Base-by-base conservation (phyloP, 495 filamentous ascomycete genomes). In the Aspergillus funiculosus region DNA sequence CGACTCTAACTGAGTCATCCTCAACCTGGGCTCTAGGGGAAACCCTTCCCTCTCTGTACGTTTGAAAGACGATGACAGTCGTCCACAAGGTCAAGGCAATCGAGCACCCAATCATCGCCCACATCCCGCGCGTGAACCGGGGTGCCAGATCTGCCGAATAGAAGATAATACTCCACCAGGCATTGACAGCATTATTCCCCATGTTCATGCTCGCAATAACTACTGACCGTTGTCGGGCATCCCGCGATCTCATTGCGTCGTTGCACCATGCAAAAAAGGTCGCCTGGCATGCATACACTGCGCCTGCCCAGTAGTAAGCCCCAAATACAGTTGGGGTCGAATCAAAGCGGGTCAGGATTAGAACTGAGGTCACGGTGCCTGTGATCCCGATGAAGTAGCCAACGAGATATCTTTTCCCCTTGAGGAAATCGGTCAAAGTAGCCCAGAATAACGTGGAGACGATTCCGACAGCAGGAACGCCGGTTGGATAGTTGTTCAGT, bases 151-250 rank as follows among this genome's bases (percentile, higher is more conserved):
- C 59, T 4, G 78, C 77, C 1, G 71, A 72, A 48, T 83, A 85
- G 56, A 85, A 83, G 11, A 85, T 39, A 19, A 85, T 74, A 35
- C 69, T 76, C 81, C 81, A 85, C 74, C 74, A 81, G 1, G 74
- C 72, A 46, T 77, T 74, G 2, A 81, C 60, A 2, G 73, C 73
- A 52, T 77, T 77, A 38, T 67, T 75, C 5, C 72, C 68, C 57
- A 75, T 62, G 48, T 81, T 79, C 74, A 79, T 79, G 28, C 71
- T 70, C 3, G 72, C 73, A 28, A 77, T 68, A 2, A 77, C 71
- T 21, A 77, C 59, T 3, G 67, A 68, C 24, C 74, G 63, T 40
- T 71, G 51, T 3, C 58, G 63, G 25, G 71, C 70, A 48, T 73
- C 69, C 38, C 69, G 53, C 28, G 60, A 69, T 3, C 73, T 59